Conservation (phyloP, 225 moss, liverwort and hornwort genomes). For the Polytrichum formosum region DNA sequence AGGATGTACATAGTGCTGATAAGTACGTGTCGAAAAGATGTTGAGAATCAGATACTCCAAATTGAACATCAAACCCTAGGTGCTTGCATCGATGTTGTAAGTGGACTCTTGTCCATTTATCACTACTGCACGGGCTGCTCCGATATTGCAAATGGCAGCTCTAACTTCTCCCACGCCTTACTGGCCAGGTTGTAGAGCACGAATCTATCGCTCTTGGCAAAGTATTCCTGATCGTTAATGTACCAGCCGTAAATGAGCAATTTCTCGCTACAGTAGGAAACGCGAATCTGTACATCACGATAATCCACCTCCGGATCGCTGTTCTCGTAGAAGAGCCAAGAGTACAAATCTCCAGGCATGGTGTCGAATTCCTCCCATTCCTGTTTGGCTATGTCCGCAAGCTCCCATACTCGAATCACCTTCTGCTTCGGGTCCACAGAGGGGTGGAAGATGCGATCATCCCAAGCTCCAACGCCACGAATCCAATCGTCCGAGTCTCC, state of each 20-base stretch:
- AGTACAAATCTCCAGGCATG: slow-evolving; percentile 21
- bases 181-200: slow-evolving; percentile 28
- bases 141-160: slow-evolving; percentile 20
- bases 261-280: slow-evolving; percentile 20
- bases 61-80: too few relatives aligned
- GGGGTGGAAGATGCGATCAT: slow-evolving; percentile 9
- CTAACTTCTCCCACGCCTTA: slow-evolving; percentile 27
- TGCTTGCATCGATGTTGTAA: too few relatives aligned
- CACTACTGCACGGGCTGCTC: background rate
- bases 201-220: slow-evolving; percentile 11
- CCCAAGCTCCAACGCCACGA: slow-evolving; percentile 27
- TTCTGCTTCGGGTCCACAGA: slow-evolving; percentile 1
- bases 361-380: slow-evolving; percentile 21
- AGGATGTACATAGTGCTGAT: too few relatives aligned
- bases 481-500: slow-evolving; percentile 26
- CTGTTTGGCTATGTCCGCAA: slow-evolving; percentile 1
- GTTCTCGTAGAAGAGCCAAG: slow-evolving; percentile 2
- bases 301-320: background rate
- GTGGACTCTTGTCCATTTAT: too few relatives aligned
- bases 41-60: too few relatives aligned
- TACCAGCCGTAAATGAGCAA: slow-evolving; percentile 30
- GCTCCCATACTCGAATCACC: slow-evolving; percentile 22
- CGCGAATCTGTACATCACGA: slow-evolving; percentile 26
- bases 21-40: too few relatives aligned
- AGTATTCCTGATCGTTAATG: slow-evolving; percentile 6